A percentile compares a stretch with the other conserved stretches of the same genome.
Conservation (phyloP, 139 green algal genomes). For the Bryopsis sp. region DNA sequence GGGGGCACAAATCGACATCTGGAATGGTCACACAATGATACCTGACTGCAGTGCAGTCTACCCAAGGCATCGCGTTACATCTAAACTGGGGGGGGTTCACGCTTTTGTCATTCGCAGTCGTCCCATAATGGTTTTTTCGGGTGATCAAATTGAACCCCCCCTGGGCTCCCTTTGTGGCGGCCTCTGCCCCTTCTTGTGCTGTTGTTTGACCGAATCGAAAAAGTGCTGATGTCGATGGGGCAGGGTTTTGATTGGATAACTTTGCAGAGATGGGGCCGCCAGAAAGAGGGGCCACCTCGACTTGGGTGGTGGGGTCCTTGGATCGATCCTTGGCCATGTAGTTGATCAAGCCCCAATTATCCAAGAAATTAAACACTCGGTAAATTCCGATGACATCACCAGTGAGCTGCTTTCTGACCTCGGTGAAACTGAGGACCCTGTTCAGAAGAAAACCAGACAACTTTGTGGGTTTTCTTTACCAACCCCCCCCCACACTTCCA, state of each 20-base stretch:
- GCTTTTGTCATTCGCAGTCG: neutral
- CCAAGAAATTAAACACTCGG: constrained; percentile 64
- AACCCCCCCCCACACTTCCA: too few species aligned
- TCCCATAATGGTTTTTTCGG: constrained; percentile 6
- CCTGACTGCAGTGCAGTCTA: constrained; percentile 61
- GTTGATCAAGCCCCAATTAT: constrained; percentile 87
- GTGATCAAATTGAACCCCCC: neutral
- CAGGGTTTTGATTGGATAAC: too few species aligned
- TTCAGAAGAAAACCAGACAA: too few species aligned
- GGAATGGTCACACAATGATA: constrained; percentile 79
- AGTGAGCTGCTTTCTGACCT: constrained; percentile 34
- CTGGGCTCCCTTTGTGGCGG: neutral
- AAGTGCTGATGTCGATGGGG: too few species aligned
- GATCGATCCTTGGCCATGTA: too few species aligned
- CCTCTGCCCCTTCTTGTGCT: neutral
- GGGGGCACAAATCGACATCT: constrained; percentile 59
- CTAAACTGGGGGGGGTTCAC: constrained; percentile 26
- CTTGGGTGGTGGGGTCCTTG: too few species aligned
- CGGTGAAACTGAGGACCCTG: constrained; percentile 50
- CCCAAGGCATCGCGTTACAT: constrained; percentile 66
- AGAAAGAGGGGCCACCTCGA: too few species aligned
- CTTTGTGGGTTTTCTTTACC: too few species aligned
- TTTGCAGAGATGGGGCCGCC: too few species aligned
- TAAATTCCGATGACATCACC: constrained; percentile 53
- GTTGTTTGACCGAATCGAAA: too few species aligned